Conservation (phyloP, 371 early-diverging fungal species). For the Saksenaea oblongispora region DNA sequence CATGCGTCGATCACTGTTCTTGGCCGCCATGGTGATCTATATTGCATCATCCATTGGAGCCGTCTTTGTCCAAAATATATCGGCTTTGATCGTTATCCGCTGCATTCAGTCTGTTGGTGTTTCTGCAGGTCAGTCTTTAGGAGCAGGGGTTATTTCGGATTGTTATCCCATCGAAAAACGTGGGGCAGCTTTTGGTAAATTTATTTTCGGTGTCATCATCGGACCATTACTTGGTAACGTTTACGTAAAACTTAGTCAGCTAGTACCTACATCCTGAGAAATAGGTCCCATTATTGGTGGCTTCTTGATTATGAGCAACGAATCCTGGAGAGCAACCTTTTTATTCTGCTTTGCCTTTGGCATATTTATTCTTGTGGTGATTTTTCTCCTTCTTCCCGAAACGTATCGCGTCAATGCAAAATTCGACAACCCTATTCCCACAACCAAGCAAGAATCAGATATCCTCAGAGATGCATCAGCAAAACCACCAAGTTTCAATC, state of each 20-base stretch:
- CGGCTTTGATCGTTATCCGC: conserved; percentile 54
- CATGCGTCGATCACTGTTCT: conserved; percentile 54
- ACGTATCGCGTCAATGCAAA: conserved; percentile 48
- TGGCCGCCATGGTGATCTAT: conserved; percentile 50
- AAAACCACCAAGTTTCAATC: conserved; percentile 18
- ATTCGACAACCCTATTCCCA: conserved; percentile 19
- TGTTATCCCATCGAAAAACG: conserved; percentile 28
- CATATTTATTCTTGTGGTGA: conserved; percentile 14
- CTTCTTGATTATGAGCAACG: conserved; percentile 27
- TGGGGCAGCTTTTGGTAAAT: conserved; percentile 42
- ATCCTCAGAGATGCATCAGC: background rate
- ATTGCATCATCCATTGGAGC: conserved; percentile 54
- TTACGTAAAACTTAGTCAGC: no score
- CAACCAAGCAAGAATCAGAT: background rate
- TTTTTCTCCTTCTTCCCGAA: conserved; percentile 61
- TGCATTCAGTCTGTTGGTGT: conserved; percentile 62
- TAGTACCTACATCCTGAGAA: background rate
- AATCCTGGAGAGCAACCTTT: conserved; percentile 32
- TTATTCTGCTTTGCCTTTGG: conserved; percentile 35
- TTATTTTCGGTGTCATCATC: conserved; percentile 51
- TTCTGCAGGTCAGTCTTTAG: conserved; percentile 64
- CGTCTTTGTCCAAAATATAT: conserved; percentile 51
- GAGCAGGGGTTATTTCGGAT: conserved; percentile 58
- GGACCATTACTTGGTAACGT: conserved; percentile 39
- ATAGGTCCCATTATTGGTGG: conserved; percentile 32